A percentile compares a stretch with the other conserved stretches of the same genome.
phyloP scores from a whole-genome alignment of 2,329 filamentous ascomycete genomes.

The Neofusicoccum parvum region DNA sequence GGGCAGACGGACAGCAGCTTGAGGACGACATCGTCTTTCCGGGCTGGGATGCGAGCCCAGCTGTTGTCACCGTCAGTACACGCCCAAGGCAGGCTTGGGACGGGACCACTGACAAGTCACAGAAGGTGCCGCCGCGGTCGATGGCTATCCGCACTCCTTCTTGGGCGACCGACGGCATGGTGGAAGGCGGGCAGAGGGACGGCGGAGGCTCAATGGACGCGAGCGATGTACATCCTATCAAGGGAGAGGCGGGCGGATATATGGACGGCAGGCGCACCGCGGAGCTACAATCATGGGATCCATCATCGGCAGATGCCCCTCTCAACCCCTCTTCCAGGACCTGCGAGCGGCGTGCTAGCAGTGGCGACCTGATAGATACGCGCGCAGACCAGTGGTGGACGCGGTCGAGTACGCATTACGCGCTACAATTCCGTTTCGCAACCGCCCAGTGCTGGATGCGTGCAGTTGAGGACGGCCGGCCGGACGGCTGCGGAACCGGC shows the following conservation, averaged over 20 bases:
- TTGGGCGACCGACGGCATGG: constrained; percentile 19
- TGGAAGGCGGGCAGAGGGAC: neutral
- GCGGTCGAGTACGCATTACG: neutral
- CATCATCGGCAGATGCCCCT: constrained; percentile 12
- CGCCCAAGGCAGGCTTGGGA: neutral
- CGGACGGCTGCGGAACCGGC: neutral
- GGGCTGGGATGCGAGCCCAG: constrained; percentile 88
- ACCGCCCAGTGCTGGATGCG: neutral
- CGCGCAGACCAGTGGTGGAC: neutral
- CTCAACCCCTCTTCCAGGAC: constrained; percentile 6
- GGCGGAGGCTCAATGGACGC: neutral
- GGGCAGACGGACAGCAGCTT: constrained; percentile 36
- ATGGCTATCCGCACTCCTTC: constrained; percentile 73
- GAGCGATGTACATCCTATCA: neutral
- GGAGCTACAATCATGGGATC: constrained; percentile 15
- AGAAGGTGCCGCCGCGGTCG: constrained; percentile 37
- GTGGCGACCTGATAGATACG: constrained; percentile 4
- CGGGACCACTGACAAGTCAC: neutral
- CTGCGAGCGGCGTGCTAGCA: neutral
- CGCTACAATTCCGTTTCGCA: neutral
- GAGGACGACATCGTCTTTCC: constrained; percentile 65
- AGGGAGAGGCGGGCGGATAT: constrained; percentile 7
- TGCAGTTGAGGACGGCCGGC: neutral
- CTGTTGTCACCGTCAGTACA: constrained; percentile 37
- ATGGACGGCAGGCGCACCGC: neutral